Conservation (phyloP, 345 rosid species). For the Euclidium syriacum region DNA sequence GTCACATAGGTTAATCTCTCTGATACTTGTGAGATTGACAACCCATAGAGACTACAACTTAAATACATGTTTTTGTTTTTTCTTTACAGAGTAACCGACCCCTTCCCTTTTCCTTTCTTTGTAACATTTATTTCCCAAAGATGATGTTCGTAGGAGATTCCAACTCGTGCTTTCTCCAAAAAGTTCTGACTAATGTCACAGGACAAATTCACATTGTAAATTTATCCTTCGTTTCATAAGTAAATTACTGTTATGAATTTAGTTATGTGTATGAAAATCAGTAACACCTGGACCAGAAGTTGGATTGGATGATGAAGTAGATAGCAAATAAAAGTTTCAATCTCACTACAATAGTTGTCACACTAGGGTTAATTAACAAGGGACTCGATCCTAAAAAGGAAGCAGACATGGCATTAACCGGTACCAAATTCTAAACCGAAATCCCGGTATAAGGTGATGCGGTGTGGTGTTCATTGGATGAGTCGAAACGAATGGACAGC, state of each 20-base stretch:
- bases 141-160: background rate
- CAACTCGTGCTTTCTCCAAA: background rate
- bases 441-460: background rate
- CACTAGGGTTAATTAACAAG: too few relatives aligned
- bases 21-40: conserved; percentile 2
- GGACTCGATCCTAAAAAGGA: too few relatives aligned
- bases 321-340: too few relatives aligned
- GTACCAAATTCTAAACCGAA: conserved; percentile 4
- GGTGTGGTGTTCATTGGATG: background rate
- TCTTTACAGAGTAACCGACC: background rate
- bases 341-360: too few relatives aligned
- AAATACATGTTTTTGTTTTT: conserved; percentile 1
- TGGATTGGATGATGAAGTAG: too few relatives aligned
- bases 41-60: background rate
- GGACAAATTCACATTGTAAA: too few relatives aligned
- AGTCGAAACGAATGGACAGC: background rate
- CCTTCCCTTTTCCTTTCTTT: background rate
- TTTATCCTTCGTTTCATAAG: too few relatives aligned
- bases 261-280: too few relatives aligned
- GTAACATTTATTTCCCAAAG: background rate
- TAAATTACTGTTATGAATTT: too few relatives aligned
- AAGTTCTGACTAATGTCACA: background rate
- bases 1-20: background rate
- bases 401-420: conserved; percentile 3
- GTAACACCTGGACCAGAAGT: too few relatives aligned